phyloP scores from a whole-genome alignment of 192 early-diverging fungal species.

The Coemansia sp. region DNA sequence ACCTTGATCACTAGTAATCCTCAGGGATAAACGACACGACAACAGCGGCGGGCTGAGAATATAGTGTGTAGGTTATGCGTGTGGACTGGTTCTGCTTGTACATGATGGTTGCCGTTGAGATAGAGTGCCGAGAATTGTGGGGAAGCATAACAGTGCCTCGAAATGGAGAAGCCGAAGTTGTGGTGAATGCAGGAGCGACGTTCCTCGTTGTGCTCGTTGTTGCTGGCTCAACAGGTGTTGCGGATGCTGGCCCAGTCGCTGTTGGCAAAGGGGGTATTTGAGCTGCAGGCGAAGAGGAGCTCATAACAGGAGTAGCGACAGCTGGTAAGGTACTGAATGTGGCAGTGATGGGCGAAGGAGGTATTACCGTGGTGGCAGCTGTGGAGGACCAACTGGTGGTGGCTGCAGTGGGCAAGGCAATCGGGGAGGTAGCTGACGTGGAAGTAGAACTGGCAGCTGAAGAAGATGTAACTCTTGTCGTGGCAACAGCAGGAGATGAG shows the following conservation, averaged over 20 bases:
- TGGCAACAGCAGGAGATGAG: neutral
- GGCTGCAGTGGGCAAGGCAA: no score
- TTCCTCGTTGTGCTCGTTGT: neutral
- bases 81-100: slow-evolving; percentile 12
- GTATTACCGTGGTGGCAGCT: no score
- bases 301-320: neutral
- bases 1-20: neutral
- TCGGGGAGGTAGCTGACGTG: no score
- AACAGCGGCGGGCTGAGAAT: slow-evolving; percentile 8
- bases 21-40: slow-evolving; percentile 14
- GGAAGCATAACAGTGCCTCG: neutral
- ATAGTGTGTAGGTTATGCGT: slow-evolving; percentile 6
- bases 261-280: neutral
- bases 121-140: neutral
- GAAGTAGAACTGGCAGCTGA: neutral
- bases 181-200: neutral
- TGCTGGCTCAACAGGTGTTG: neutral
- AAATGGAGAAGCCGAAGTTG: neutral
- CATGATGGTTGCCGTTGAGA: neutral
- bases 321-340: neutral
- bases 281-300: neutral
- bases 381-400: neutral
- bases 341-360: neutral
- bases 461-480: neutral
- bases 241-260: neutral